Percentiles rank a stretch among this genome's conserved stretches.
Evolutionary conservation across 768 basidiomycete species (phyloP).

Genomic region (Tricholoma flavovirens): DNA sequence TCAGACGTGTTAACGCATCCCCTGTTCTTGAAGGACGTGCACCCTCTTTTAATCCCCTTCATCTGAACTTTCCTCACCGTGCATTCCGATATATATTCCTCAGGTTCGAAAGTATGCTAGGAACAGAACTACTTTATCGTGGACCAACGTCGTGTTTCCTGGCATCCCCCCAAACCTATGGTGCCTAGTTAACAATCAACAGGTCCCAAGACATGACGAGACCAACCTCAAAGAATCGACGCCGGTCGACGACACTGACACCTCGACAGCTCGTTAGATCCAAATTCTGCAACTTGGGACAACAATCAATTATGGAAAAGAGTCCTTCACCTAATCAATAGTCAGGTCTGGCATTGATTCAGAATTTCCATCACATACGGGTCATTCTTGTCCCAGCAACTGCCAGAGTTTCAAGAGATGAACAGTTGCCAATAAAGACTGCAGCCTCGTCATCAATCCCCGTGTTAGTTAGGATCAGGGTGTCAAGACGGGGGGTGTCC

Average conservation of each 20-base stretch:
- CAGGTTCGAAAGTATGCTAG: background rate
- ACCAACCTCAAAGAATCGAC: constrained; percentile 61
- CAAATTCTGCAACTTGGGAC: constrained; percentile 44
- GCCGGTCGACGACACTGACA: constrained; percentile 49
- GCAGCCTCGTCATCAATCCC: constrained; percentile 53
- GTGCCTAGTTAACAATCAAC: background rate
- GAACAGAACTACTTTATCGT: background rate
- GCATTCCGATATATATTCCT: too few relatives aligned
- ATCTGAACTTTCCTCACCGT: too few relatives aligned
- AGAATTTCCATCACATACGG: constrained; percentile 30
- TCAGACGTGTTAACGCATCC: too few relatives aligned
- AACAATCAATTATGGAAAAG: constrained; percentile 53
- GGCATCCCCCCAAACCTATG: constrained; percentile 27
- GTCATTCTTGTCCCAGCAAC: constrained; percentile 57
- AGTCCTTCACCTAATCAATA: constrained; percentile 42
- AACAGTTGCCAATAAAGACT: constrained; percentile 47
- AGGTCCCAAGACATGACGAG: background rate
- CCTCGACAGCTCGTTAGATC: constrained; percentile 67
- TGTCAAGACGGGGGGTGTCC: constrained; percentile 35
- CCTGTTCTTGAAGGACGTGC: too few relatives aligned
- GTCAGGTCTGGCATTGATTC: background rate
- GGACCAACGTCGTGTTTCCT: background rate
- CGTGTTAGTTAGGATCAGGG: constrained; percentile 54
- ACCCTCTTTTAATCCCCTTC: background rate
- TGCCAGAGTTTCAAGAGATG: constrained; percentile 40